Base-by-base conservation (phyloP, 2,329 filamentous ascomycete species). In the Aspergillus versicolor region DNA sequence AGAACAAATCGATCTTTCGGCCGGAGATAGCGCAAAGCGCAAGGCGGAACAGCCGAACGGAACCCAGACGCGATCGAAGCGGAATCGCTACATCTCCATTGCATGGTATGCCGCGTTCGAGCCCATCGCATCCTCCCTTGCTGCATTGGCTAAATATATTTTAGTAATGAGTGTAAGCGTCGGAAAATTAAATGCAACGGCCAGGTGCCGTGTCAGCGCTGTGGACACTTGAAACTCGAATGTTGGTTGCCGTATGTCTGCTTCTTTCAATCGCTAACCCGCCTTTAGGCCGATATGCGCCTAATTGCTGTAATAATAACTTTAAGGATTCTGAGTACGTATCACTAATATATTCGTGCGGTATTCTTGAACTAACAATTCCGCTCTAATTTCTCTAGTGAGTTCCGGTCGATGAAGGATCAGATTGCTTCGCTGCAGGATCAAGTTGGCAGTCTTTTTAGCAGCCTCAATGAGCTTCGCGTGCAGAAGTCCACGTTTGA, bases 321-420 rank as follows among this genome's bases (percentile, higher is more conserved):
- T 92, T 96, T 81, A 94, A 93, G 73, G 92, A 97, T 67, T 92
- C 91, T 46, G 90, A 95, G 79, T 83, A 72, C 58, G 79, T 41
- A 47, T 27, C 17, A 4, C 17, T 8, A 4, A 12, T 30, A n/a
- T 38, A 41, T 11, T 46, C 32, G 21, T 19, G 9, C 40, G 15
- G n/a, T 24, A 45, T 19, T 43, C 22, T 17, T 15, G 47, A 11
- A 37, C 61, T 63, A 44, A 63, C 24, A 17, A 42, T 42, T 11
- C 27, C 24, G 40, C 38, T 55, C 37, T 17, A n/a, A n/a, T 6
- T 21, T 17, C 24, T 48, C 24, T 48, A 84, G 81, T 9, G 92
- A 97, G 72, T 97, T 92, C 79, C 90, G 87, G 68, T 83, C 87
- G 38, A 91, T 97, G 86, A 84, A 86, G 54, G 80, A 82, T 34